These are phyloP conservation scores for Dendrobium catenatum DNA, from an alignment of 106 monocot species.

Conservation along the genomic window DNA sequence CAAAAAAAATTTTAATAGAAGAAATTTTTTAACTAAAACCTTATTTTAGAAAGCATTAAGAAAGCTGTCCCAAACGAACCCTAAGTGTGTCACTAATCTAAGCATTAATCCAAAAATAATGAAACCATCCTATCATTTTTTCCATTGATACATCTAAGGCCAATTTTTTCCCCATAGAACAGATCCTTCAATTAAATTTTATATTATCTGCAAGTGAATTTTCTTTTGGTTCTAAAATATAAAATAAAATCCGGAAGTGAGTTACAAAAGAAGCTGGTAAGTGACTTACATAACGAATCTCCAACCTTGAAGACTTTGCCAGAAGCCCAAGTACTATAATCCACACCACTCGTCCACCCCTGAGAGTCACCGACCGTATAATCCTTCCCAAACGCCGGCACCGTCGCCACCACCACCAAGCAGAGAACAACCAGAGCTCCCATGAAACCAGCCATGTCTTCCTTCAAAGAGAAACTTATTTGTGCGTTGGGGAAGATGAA, in stretches of 20 bases:
- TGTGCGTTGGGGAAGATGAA: not conserved
- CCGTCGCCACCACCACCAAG: not conserved
- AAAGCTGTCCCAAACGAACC: too few species aligned
- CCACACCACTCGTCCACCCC: conserved; percentile 30
- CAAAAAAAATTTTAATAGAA: too few species aligned
- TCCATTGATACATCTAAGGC: too few species aligned
- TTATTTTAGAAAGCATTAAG: too few species aligned
- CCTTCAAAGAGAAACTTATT: not conserved
- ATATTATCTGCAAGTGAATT: not conserved
- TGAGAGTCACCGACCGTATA: conserved; percentile 49
- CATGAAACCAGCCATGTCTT: not conserved
- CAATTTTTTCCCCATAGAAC: too few species aligned
- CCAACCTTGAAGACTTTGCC: conserved; percentile 37
- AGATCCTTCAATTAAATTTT: too few species aligned
- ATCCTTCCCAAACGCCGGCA: conserved; percentile 20
- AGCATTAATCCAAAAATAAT: too few species aligned
- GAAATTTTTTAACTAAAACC: too few species aligned
- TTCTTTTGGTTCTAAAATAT: not conserved
- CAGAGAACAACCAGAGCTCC: conserved; percentile 1
- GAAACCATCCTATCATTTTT: too few species aligned
- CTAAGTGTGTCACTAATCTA: too few species aligned
- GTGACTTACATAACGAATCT: conserved; percentile 3
- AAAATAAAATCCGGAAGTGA: not conserved
- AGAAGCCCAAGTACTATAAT: conserved; percentile 38
- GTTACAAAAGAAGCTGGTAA: not conserved